A percentile compares a stretch with the other conserved stretches of the same genome.
Evolutionary conservation across 176 grass and related monocot species (phyloP).

Genomic region (Aegilops sharonensis): DNA sequence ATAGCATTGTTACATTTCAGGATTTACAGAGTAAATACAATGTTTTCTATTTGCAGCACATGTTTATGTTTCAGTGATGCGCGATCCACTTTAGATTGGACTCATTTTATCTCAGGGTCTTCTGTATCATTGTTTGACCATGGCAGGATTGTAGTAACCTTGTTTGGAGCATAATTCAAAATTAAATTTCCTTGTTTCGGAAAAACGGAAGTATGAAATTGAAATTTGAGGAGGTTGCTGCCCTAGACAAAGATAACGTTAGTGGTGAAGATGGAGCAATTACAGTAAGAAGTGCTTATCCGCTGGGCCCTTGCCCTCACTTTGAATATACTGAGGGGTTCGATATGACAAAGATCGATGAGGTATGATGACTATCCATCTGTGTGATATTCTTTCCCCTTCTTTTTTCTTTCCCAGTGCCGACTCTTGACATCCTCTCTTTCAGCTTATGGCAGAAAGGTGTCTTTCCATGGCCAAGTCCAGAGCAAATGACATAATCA

Average conservation of each 20-base stretch:
- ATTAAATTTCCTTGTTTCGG: too few species aligned
- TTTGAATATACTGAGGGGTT: neutral
- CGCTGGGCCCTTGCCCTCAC: neutral
- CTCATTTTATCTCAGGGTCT: neutral
- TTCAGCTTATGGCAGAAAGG: neutral
- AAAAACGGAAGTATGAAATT: too few species aligned
- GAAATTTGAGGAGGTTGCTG: neutral
- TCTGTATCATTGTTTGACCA: neutral
- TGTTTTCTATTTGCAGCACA: too few species aligned
- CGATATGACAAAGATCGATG: neutral
- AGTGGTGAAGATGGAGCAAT: neutral
- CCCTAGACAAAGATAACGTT: neutral
- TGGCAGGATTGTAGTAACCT: too few species aligned
- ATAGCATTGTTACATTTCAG: too few species aligned
- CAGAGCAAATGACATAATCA: neutral
- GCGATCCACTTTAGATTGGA: neutral
- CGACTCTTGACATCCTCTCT: neutral
- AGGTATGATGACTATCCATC: neutral
- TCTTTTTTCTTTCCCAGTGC: neutral
- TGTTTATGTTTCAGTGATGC: neutral
- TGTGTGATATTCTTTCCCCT: neutral
- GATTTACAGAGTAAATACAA: too few species aligned
- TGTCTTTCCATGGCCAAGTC: neutral
- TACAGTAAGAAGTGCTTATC: neutral
- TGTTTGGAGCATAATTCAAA: too few species aligned